These are phyloP conservation scores for Noccaea bulbosa DNA, from an alignment of 345 rosid species.

Conservation along the genomic window DNA sequence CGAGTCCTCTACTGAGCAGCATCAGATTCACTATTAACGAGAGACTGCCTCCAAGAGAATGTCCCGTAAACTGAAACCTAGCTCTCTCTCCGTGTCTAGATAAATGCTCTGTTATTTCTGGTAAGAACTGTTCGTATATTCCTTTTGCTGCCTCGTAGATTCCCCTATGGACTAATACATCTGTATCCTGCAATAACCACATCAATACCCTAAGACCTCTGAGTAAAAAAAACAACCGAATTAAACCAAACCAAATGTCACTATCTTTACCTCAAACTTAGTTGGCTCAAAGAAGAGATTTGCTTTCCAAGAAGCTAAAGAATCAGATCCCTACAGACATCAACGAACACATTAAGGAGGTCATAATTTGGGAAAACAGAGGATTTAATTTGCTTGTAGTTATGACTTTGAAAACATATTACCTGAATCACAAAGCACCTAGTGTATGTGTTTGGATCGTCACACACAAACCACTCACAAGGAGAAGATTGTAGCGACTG, in stretches of 20 bases:
- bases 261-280: constrained; percentile 68
- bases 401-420: background rate
- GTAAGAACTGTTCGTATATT: constrained; percentile 75
- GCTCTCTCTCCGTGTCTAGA: constrained; percentile 59
- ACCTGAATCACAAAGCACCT: constrained; percentile 92
- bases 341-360: background rate
- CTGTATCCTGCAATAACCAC: constrained; percentile 55
- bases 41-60: constrained; percentile 95
- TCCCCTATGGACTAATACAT: constrained; percentile 89
- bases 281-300: constrained; percentile 91
- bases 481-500: constrained; percentile 86
- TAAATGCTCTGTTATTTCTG: constrained; percentile 71
- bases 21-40: constrained; percentile 76
- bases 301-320: constrained; percentile 89
- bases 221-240: background rate
- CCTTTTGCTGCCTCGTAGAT: constrained; percentile 96
- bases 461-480: constrained; percentile 93
- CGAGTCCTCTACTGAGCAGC: constrained; percentile 61
- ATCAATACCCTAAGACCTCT: constrained; percentile 1
- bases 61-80: constrained; percentile 83
- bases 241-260: constrained; percentile 11
- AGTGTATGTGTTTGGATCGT: constrained; percentile 67
- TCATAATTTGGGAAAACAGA: constrained; percentile 13
- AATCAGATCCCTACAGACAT: constrained; percentile 77
- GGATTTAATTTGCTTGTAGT: background rate